Percentiles rank a stretch among this genome's conserved stretches.
phyloP scores from a whole-genome alignment of 2,329 filamentous ascomycete genomes.

The Fusarium lyarnte region DNA sequence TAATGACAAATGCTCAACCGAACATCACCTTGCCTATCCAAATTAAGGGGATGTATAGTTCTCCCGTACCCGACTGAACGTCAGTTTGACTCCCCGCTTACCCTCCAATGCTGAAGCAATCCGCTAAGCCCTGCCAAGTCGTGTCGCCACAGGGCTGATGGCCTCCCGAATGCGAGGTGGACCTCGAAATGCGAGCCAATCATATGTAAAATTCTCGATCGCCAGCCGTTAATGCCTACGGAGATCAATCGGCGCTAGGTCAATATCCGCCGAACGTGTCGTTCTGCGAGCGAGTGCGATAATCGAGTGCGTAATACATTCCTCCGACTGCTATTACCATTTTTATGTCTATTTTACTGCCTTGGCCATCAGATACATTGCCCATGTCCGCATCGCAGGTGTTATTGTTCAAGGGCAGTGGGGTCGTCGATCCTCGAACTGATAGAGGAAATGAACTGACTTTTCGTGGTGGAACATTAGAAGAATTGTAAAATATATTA shows the following conservation, averaged over 20 bases:
- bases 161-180: conserved; percentile 8
- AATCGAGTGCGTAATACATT: background rate
- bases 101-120: background rate
- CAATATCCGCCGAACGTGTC: background rate
- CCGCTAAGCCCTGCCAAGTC: background rate
- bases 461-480: fast-evolving
- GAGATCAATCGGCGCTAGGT: background rate
- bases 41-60: fast-evolving
- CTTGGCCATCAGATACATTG: background rate
- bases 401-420: too few relatives aligned
- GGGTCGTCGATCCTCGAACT: too few relatives aligned
- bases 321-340: background rate
- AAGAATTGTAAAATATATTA: fast-evolving
- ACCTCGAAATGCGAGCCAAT: background rate
- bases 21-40: background rate
- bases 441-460: fast-evolving
- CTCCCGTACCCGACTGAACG: background rate
- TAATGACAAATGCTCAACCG: too few relatives aligned
- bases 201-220: background rate
- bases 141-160: conserved; percentile 14
- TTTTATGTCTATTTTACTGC: too few relatives aligned
- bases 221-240: background rate
- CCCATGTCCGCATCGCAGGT: fast-evolving
- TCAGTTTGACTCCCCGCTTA: background rate
- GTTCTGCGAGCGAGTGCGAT: background rate